A percentile compares a stretch with the other conserved stretches of the same genome.
Conservation (phyloP, 345 rosid species). For the Raphanus sativus region DNA sequence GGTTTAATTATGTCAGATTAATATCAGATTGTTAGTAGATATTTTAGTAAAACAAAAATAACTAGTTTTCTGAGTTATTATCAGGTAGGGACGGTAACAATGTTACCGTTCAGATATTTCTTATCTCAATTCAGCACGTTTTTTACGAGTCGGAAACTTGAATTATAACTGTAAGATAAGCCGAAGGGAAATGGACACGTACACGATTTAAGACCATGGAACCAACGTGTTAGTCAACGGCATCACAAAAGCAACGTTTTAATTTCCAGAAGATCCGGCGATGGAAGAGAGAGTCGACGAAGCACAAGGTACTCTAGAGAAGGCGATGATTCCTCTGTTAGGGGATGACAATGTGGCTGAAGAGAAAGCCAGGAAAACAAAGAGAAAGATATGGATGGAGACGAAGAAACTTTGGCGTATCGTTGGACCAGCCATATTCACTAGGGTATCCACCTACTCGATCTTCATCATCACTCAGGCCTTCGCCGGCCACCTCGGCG, state of each 20-base stretch:
- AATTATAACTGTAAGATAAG: background rate
- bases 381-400: slow-evolving; percentile 44
- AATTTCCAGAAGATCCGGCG: background rate
- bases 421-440: slow-evolving; percentile 58
- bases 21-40: too few relatives aligned
- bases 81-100: too few relatives aligned
- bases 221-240: background rate
- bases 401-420: slow-evolving; percentile 56
- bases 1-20: too few relatives aligned
- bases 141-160: background rate
- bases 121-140: background rate
- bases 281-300: slow-evolving; percentile 9
- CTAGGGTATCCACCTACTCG: slow-evolving; percentile 43
- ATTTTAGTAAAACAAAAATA: too few relatives aligned
- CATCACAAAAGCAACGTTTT: background rate
- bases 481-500: slow-evolving; percentile 85
- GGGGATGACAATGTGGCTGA: background rate
- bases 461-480: slow-evolving; percentile 55
- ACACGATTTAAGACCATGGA: background rate
- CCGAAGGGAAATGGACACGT: background rate
- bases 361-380: background rate
- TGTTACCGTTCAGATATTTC: too few relatives aligned
- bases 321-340: slow-evolving; percentile 4
- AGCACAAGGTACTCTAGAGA: background rate
- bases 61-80: too few relatives aligned